Evolutionary conservation across 192 early-diverging fungal species (phyloP).

Genomic region (Oehlia diaphana): DNA sequence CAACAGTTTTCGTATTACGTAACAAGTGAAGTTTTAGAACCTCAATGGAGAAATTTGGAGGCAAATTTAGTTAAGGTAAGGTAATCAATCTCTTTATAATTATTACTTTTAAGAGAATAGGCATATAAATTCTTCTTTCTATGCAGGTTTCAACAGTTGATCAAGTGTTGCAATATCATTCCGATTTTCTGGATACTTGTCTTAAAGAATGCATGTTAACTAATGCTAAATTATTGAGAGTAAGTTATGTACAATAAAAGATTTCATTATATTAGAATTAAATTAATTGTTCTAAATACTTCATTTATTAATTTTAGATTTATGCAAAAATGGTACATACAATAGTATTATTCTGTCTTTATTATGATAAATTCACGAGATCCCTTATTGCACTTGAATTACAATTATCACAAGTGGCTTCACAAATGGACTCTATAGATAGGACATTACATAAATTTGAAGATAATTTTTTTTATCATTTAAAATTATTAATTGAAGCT

Average conservation of each 20-base stretch:
- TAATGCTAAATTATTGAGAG: constrained; percentile 78
- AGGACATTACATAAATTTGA: constrained; percentile 57
- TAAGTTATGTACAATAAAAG: constrained; percentile 37
- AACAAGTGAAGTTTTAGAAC: constrained; percentile 91
- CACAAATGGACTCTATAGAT: constrained; percentile 43
- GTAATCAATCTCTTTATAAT: constrained; percentile 31
- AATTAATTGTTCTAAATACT: background rate
- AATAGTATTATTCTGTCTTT: constrained; percentile 58
- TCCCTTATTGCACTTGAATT: constrained; percentile 40
- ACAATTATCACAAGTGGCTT: constrained; percentile 40
- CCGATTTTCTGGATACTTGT: constrained; percentile 82
- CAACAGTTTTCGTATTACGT: constrained; percentile 91
- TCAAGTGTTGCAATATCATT: constrained; percentile 77
- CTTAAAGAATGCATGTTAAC: constrained; percentile 91
- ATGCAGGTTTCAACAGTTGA: constrained; percentile 75
- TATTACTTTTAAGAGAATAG: background rate
- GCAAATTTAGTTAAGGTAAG: constrained; percentile 56
- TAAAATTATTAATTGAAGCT: constrained; percentile 72
- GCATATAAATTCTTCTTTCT: background rate
- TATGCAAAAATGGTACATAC: constrained; percentile 62
- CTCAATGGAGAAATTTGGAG: constrained; percentile 78
- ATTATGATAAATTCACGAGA: constrained; percentile 56
- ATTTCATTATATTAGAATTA: background rate
- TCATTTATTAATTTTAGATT: constrained; percentile 43
- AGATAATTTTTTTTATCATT: constrained; percentile 60